Conservation (phyloP, 768 basidiomycete species). For the Pholiota molesta region DNA sequence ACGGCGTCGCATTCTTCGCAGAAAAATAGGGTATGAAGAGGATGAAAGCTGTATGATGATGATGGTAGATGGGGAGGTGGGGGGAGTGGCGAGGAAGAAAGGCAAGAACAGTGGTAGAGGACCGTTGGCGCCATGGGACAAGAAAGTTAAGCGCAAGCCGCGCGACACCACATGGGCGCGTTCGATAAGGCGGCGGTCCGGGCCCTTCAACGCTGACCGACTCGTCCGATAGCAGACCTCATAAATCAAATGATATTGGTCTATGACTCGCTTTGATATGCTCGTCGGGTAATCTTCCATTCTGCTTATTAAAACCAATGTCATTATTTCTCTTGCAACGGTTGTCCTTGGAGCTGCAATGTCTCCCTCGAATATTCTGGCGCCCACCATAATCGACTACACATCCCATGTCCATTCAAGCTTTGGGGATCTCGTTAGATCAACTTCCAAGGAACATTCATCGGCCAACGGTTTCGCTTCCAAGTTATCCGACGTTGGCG, state of each 20-base stretch:
- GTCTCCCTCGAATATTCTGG: conserved; percentile 19
- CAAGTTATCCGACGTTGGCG: conserved; percentile 18
- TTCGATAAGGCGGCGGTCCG: neutral
- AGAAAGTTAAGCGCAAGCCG: neutral
- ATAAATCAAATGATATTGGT: too few relatives aligned
- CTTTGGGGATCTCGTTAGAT: neutral
- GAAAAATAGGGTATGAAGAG: conserved; percentile 87
- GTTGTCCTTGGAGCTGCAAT: conserved; percentile 4
- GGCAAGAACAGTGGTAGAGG: conserved; percentile 76
- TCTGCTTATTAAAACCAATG: neutral
- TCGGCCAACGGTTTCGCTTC: conserved; percentile 11
- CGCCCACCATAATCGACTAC: conserved; percentile 23
- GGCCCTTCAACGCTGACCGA: too few relatives aligned
- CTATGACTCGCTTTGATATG: too few relatives aligned
- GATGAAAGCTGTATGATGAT: conserved; percentile 81
- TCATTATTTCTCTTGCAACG: neutral
- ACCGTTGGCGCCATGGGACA: conserved; percentile 38
- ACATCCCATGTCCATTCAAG: conserved; percentile 1
- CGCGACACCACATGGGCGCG: conserved; percentile 4
- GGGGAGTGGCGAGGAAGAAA: conserved; percentile 57
- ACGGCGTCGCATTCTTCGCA: conserved; percentile 99
- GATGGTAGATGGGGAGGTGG: conserved; percentile 79
- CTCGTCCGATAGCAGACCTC: too few relatives aligned
- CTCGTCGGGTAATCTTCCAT: too few relatives aligned
- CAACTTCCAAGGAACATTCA: conserved; percentile 1